Base-by-base conservation (phyloP, 1,284 basidiomycete genomes). In the Limonomyces culmigenus region DNA sequence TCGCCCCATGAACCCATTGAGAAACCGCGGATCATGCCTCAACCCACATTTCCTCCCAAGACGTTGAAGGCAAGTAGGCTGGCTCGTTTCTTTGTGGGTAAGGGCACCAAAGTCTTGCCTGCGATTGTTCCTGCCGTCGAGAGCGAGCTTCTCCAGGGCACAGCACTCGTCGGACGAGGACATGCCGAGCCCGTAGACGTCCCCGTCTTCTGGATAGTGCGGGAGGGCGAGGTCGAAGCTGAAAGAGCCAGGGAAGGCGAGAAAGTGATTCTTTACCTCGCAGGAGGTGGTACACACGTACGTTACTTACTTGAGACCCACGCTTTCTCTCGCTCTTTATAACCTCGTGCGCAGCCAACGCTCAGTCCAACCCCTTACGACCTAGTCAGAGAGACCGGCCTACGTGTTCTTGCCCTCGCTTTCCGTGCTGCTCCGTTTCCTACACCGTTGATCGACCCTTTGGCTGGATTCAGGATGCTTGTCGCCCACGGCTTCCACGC, bases 381-480 rank as follows among this genome's bases (percentile, higher is more conserved):
- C 5, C 36, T 37, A 3, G 36, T 30, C 13, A 29, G 14, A 12
- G 17, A 19, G 3, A 33, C 36, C 19, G 15, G n/a, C 3, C 17
- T 32, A n/a, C 43, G 44, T 3, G 29, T 38, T 6, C 32, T 47
- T 17, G 44, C 44, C 11, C 12, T 43, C 32, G 42, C 45, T 19
- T 44, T 42, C 35, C 44, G 45, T 10, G 21, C 45, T 6, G 42
- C 40, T 18, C 43, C 57, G 2, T 60, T 59, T 48, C 60, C 62
- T 0, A 43, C 58, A 5, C 58, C 56, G 6, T 53, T 63, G 2
- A 47, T 60, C 19, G 59, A 63, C 52, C 59, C 17, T 49, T 54
- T 1, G 51, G 50, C 0, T 63, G 60, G 40, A 38, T 48, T 31
- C 51, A 60, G n/a, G n/a, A n/a, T 39, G 47, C 60, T 3, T 37